Evolutionary conservation across 1,139 yeast species (phyloP), one percentile per base, ranked within the genome.

Genomic region (Torulaspora pretoriensis): DNA sequence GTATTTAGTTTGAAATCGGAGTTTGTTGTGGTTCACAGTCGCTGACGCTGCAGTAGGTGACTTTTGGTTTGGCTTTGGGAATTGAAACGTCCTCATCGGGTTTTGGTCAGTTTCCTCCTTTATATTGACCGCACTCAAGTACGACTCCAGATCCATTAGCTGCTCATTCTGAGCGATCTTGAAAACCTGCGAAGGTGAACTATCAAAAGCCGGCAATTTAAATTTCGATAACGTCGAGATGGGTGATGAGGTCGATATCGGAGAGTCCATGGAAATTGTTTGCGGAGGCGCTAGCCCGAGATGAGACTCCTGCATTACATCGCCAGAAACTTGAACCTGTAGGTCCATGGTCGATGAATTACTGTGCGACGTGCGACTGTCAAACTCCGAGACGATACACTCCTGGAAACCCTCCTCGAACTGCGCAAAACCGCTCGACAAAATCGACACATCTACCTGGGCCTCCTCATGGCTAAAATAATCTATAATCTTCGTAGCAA

Each of bases 401-500:
- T 51, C 55, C 3, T 68, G 62, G 42, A 54, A 63, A 10, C 55
- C 44, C 1, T 46, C 39, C 35, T 54, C 56, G 35, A 73, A 68
- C 3, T 61, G 58, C 3, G 51, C 47, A 46, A 68, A 71, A 0
- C 72, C 69, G n/a, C 61, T 48, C 25, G 67, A 59, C 9, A 73
- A 48, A 22, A 74, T 56, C 36, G 55, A 66, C 3, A 73, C 61
- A 3, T 33, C 31, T 19, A 67, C n/a, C 55, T 46, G 41, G 8
- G 57, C 54, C 16, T 64, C 53, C 35, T 55, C 52, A 19, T 42
- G 38, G 12, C 42, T 38, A 33, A 45, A 37, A 23, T 45, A 39
- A 36, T 68, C 69, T n/a, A 73, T 50, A 39, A 78, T 64, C 56
- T 78, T 78, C 47, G 67, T 69, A 35, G 77, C 67, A 52, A 78